These are phyloP conservation scores for Diaporthe sp. DNA, from an alignment of 2,329 filamentous ascomycete species.

Conservation along the genomic window DNA sequence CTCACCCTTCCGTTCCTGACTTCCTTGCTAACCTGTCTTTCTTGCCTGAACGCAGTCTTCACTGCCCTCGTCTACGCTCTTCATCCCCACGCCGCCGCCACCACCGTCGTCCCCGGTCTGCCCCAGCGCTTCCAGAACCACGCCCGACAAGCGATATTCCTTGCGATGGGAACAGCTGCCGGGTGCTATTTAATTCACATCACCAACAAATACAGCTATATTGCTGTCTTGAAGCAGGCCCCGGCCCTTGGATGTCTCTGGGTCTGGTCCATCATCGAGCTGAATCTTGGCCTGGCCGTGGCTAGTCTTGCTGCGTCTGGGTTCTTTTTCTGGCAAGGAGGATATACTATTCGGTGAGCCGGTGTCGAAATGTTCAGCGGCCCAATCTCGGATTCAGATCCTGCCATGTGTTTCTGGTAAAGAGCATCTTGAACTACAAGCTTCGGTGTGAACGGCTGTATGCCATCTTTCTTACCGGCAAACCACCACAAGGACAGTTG, in stretches of 20 bases:
- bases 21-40: slow-evolving; percentile 19
- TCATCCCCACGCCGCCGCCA: slow-evolving; percentile 66
- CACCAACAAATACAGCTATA: slow-evolving; percentile 84
- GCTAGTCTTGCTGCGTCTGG: slow-evolving; percentile 63
- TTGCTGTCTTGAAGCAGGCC: slow-evolving; percentile 91
- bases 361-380: fast-evolving
- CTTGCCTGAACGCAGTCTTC: slow-evolving; percentile 61
- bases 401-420: neutral
- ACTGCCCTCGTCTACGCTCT: slow-evolving; percentile 68
- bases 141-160: slow-evolving; percentile 74
- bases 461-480: neutral
- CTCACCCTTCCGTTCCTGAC: neutral
- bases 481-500: neutral
- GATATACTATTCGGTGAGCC: slow-evolving; percentile 55
- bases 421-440: no score
- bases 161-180: slow-evolving; percentile 68
- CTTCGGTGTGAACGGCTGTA: neutral
- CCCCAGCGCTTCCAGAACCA: slow-evolving; percentile 60
- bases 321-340: slow-evolving; percentile 63
- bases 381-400: no score
- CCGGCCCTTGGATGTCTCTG: slow-evolving; percentile 92
- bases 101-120: slow-evolving; percentile 64
- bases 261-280: slow-evolving; percentile 93
- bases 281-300: slow-evolving; percentile 78
- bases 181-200: slow-evolving; percentile 88